Evolutionary conservation across 257 asterid species (phyloP), one percentile per base, ranked within the genome.

Genomic region (Hygrophila difformis): DNA sequence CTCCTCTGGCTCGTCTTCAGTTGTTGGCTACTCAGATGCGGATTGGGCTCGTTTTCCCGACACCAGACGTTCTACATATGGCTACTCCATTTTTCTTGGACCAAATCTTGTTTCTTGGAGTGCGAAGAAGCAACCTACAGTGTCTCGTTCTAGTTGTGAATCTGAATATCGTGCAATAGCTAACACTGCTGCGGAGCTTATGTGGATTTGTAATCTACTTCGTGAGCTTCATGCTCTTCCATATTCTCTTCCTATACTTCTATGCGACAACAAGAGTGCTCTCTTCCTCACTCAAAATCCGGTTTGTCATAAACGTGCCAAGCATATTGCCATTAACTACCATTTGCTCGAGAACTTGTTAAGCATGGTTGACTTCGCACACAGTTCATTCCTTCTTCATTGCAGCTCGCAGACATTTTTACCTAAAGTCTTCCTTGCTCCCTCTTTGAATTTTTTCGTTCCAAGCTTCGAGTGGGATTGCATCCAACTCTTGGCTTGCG

Each of bases 351-450:
- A 6, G 0, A 39, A 39, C 44, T 39, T 39, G 42, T n/a, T n/a
- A n/a, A n/a, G n/a, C n/a, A n/a, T n/a, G n/a, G n/a, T n/a, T n/a
- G n/a, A n/a, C n/a, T n/a, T n/a, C n/a, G n/a, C n/a, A n/a, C n/a
- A n/a, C n/a, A n/a, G n/a, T n/a, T n/a, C n/a, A n/a, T n/a, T n/a
- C n/a, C n/a, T n/a, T n/a, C n/a, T n/a, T n/a, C n/a, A n/a, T 36
- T 44, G 9, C 50, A 44, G n/a, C 4, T 44, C 3, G 50, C 33
- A 18, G 50, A 44, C 14, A 44, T 44, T 8, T 44, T 44, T 14
- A 44, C 50, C 9, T 18, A 44, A n/a, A 24, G 33, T 44, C 23
- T 44, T n/a, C 5, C 26, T 44, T 31, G 49, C 8, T 26, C 49
- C 4, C 49, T 14, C 6, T 44, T 44, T 44, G 49, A 44, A 19